Conservation (phyloP, 192 early-diverging fungal species). For the Mortierella antarctica region DNA sequence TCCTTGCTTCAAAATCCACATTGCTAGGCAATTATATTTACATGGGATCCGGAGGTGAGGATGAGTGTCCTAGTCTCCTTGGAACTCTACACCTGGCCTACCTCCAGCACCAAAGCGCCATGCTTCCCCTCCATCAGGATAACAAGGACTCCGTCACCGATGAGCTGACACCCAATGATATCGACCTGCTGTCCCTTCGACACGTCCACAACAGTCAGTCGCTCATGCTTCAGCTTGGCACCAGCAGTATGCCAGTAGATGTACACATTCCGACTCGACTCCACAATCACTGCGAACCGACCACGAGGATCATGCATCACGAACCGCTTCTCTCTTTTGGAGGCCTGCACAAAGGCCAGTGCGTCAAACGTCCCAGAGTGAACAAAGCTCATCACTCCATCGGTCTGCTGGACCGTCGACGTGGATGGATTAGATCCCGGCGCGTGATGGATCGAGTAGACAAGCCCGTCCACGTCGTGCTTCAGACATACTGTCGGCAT, state of each 20-base stretch:
- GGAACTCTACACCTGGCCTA: conserved; percentile 3
- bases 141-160: conserved; percentile 50
- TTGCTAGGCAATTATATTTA: too few relatives aligned
- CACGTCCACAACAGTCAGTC: conserved; percentile 61
- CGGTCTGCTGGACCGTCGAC: conserved; percentile 26
- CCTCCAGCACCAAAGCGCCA: conserved; percentile 33
- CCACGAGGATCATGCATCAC: conserved; percentile 65
- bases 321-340: conserved; percentile 77
- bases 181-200: conserved; percentile 52
- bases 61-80: background rate
- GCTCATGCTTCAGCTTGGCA: conserved; percentile 36
- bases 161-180: conserved; percentile 62
- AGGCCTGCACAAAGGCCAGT: conserved; percentile 78
- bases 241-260: conserved; percentile 57
- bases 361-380: conserved; percentile 75
- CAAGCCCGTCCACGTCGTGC: conserved; percentile 76
- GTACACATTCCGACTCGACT: conserved; percentile 63
- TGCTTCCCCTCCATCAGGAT: conserved; percentile 55
- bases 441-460: conserved; percentile 62
- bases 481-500: conserved; percentile 70
- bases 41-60: too few relatives aligned
- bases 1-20: too few relatives aligned
- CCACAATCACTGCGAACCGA: conserved; percentile 59
- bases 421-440: background rate
- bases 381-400: conserved; percentile 34